phyloP scores from a whole-genome alignment of 352 stramenopile species.

The Phytopythium delawarense region DNA sequence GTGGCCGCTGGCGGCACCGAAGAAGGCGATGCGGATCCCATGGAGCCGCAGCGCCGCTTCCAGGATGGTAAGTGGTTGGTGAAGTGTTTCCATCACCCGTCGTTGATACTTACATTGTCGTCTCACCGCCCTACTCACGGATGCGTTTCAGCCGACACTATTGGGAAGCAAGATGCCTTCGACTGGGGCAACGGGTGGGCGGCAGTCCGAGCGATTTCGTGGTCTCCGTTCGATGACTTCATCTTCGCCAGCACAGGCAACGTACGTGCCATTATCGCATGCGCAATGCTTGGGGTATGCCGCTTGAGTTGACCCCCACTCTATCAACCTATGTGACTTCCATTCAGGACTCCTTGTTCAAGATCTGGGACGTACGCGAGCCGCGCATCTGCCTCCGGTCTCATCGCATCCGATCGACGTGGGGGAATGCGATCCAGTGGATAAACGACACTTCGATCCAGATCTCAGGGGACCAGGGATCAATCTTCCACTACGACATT shows the following conservation, averaged over 20 bases:
- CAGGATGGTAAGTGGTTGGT: conserved; percentile 52
- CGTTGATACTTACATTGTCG: background rate
- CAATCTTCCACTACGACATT: conserved; percentile 73
- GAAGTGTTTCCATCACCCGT: background rate
- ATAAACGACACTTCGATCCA: conserved; percentile 69
- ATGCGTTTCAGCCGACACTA: conserved; percentile 55
- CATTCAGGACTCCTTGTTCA: conserved; percentile 72
- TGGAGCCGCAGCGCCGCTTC: conserved; percentile 74
- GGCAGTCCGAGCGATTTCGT: conserved; percentile 67
- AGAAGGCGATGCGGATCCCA: conserved; percentile 12
- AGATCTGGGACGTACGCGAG: conserved; percentile 83
- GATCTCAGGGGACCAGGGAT: conserved; percentile 80
- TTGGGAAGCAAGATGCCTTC: conserved; percentile 78
- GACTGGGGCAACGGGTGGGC: conserved; percentile 85
- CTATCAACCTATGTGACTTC: background rate
- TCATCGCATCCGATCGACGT: conserved; percentile 79
- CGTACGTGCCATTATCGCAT: conserved; percentile 26
- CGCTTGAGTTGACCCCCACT: background rate
- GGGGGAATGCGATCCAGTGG: conserved; percentile 75
- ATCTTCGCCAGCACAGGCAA: conserved; percentile 86
- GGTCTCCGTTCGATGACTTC: conserved; percentile 80
- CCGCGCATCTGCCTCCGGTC: conserved; percentile 71
- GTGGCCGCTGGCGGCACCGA: background rate
- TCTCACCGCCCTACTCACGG: background rate
- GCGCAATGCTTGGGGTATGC: background rate